Evolutionary conservation across 1,139 yeast species (phyloP), one percentile per base, ranked within the genome.

Genomic region (Candida sp.): DNA sequence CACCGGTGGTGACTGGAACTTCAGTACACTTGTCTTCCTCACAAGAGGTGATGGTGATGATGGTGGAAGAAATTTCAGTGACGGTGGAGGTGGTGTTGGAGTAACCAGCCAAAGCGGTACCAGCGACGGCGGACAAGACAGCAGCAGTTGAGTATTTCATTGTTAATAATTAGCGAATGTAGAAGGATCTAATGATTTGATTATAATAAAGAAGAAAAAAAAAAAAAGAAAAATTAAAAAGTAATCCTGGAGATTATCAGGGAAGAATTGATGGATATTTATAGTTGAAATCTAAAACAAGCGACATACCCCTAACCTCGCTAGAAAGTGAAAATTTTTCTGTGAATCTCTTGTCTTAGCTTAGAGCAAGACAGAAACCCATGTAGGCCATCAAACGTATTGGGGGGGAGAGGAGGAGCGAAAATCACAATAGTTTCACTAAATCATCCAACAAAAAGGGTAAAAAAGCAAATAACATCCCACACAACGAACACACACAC

Each of bases 31-130:
- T 63, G 66, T 69, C 48, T 62, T 70, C 66, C 32, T 62, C 56
- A 70, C 86, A 81, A 44, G 80, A 75, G 56, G 85, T 81, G 68
- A 81, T 69, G 65, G 86, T 81, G 53, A 77, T 71, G 56, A 77
- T 69, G 44, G 75, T 68, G 57, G 67, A 61, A 30, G 52, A 56
- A 45, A 63, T 51, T 49, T 60, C 62, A 53, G 69, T 50, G 23
- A 45, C 49, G 35, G 47, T 52, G 42, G 46, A 41, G 51, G 46
- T 49, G 33, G 45, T 56, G 62, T 64, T 49, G 33, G 45, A 56
- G 62, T 64, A 65, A 42, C 58, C 62, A 56, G 67, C 67, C 35
- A 63, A 54, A 53, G 63, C 61, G 42, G 62, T 50, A 47, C 57
- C 60, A 49, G 61, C 56, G 44, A 54, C 59, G 52, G 67, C 67